These are phyloP conservation scores for Eugenia klotzschiana DNA, from an alignment of 441 rosid species.

Conservation along the genomic window DNA sequence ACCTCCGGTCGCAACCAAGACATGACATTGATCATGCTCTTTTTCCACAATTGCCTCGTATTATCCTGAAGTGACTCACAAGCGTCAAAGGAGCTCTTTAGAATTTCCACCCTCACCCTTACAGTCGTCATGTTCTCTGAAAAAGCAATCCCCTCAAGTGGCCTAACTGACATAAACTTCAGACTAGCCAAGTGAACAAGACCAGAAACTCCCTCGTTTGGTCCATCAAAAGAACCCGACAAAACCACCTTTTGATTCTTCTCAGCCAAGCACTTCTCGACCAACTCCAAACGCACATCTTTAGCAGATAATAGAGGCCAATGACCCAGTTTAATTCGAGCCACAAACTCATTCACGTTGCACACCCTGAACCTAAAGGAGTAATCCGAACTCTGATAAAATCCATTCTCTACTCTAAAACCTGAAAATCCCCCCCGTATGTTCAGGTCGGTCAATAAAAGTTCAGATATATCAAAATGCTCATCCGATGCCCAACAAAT, in stretches of 20 bases:
- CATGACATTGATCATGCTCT: slow-evolving; percentile 82
- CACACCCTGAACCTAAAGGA: slow-evolving; percentile 53
- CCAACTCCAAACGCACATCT: slow-evolving; percentile 52
- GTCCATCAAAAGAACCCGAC: slow-evolving; percentile 75
- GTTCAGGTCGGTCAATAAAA: slow-evolving; percentile 42
- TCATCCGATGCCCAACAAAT: slow-evolving; percentile 30
- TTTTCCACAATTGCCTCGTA: slow-evolving; percentile 68
- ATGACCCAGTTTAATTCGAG: slow-evolving; percentile 77
- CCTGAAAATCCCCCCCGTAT: slow-evolving; percentile 26
- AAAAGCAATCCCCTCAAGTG: slow-evolving; percentile 19
- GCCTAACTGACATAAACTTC: slow-evolving; percentile 57
- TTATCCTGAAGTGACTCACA: slow-evolving; percentile 67
- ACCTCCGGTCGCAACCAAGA: slow-evolving; percentile 92
- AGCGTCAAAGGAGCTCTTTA: slow-evolving; percentile 51
- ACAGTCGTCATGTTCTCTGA: slow-evolving; percentile 30
- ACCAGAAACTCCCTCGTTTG: slow-evolving; percentile 69
- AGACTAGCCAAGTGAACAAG: slow-evolving; percentile 67
- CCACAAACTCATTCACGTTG: slow-evolving; percentile 32
- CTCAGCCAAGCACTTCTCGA: slow-evolving; percentile 21
- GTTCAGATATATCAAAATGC: slow-evolving; percentile 73
- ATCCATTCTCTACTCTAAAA: slow-evolving; percentile 18
- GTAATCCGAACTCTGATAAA: slow-evolving; percentile 26
- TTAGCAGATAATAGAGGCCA: slow-evolving; percentile 67
- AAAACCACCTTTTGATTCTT: slow-evolving; percentile 28
- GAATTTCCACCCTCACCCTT: slow-evolving; percentile 73